Evolutionary conservation across 2,329 filamentous ascomycete species (phyloP).

Genomic region (Aureobasidium sp.): DNA sequence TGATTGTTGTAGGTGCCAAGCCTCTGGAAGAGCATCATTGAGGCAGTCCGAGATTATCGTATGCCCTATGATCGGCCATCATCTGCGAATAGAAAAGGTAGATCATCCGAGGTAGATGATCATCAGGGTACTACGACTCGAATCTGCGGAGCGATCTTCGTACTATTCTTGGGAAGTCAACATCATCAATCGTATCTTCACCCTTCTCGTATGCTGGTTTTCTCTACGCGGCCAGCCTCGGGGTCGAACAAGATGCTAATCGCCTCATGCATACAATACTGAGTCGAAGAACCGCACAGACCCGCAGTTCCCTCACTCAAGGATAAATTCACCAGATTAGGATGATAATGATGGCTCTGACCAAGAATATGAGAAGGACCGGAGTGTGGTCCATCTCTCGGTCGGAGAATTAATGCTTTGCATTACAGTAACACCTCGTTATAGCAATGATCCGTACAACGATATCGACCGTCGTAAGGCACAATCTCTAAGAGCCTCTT

Average conservation of each 20-base stretch:
- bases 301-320: neutral
- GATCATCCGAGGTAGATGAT: neutral
- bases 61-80: neutral
- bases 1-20: neutral
- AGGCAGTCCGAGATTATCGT: neutral
- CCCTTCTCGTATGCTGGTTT: neutral
- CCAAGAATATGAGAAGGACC: neutral
- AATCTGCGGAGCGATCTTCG: neutral
- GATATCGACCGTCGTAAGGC: too few relatives aligned
- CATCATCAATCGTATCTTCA: neutral
- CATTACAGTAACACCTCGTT: too few relatives aligned
- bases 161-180: neutral
- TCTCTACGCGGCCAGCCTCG: neutral
- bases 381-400: neutral
- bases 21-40: neutral
- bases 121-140: neutral
- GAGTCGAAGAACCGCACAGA: neutral
- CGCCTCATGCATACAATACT: neutral
- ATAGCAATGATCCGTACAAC: too few relatives aligned
- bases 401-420: conserved; percentile 6
- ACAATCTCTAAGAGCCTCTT: too few relatives aligned
- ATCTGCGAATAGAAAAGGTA: neutral
- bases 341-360: neutral
- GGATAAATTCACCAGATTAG: neutral
- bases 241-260: neutral